Conservation (phyloP, 768 basidiomycete genomes). For the Leccinum longicurvipes region DNA sequence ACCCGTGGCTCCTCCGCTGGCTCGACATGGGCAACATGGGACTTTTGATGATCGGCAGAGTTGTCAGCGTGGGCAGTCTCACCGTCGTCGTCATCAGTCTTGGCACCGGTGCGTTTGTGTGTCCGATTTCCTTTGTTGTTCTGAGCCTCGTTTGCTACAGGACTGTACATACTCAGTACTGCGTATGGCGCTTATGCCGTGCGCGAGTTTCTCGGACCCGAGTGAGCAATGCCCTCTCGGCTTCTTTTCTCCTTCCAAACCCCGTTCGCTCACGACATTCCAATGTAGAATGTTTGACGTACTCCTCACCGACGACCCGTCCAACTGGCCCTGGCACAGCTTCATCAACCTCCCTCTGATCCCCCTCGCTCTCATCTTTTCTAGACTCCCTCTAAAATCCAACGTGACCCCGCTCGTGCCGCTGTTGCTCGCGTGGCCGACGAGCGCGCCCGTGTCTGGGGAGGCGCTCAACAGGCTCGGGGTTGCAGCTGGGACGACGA, state of each 20-base stretch:
- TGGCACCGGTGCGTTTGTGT: constrained; percentile 51
- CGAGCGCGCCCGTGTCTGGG: constrained; percentile 24
- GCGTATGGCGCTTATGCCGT: constrained; percentile 74
- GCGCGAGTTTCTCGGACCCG: constrained; percentile 63
- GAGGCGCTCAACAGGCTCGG: constrained; percentile 1
- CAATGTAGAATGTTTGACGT: constrained; percentile 55
- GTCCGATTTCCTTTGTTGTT: neutral
- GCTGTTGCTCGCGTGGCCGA: constrained; percentile 28
- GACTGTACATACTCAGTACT: constrained; percentile 50
- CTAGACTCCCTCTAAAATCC: constrained; percentile 46
- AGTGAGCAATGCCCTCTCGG: constrained; percentile 38
- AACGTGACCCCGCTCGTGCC: constrained; percentile 24
- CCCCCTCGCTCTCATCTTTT: constrained; percentile 62
- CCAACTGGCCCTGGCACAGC: constrained; percentile 73
- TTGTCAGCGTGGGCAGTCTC: constrained; percentile 48
- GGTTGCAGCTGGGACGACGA: neutral
- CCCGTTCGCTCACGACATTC: neutral
- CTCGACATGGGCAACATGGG: constrained; percentile 50
- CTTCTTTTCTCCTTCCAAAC: neutral
- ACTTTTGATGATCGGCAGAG: constrained; percentile 49
- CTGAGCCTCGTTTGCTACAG: constrained; percentile 21
- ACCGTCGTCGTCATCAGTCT: constrained; percentile 52
- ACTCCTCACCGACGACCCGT: constrained; percentile 64
- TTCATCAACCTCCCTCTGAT: constrained; percentile 73
- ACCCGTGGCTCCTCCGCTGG: constrained; percentile 48